Evolutionary conservation across 176 grass and related monocot species (phyloP), one percentile per base, ranked within the genome.

Genomic region (Saccharum spontaneum): DNA sequence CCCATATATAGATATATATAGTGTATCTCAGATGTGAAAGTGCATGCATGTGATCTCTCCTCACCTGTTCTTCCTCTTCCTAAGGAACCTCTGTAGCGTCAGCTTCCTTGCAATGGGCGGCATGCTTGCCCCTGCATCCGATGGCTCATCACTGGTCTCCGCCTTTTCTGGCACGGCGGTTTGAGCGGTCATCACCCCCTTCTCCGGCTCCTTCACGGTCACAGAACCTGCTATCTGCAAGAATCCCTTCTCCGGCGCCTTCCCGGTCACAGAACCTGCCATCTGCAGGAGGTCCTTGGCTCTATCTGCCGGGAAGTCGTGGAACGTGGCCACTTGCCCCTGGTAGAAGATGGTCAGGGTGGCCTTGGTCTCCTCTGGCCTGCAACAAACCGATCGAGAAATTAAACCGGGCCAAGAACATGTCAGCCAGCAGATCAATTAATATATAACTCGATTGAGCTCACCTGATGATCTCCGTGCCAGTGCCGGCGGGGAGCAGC

Each of bases 281-380:
- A 87, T 13, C 36, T 78, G 84, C 76, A 92, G 73, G 69, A 97
- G 76, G 31, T 85, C 83, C 7, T 75, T 33, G 4, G 86, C 94
- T 84, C 82, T 94, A 20, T 94, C 90, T 1, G 77, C 76, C 5
- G 86, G 90, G 63, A 92, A 85, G 75, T 90, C 69, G 17, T 87
- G 83, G 14, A 97, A 89, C 39, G 82, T 81, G 18, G 94, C 3
- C 31, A 94, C 80, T 75, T 69, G 85, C 7, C 94, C 92, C 13
- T 69, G 80, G 46, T 97, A 97, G 76, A 94, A 87, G 88, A 97
- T 97, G 15, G 94, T 92, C 18, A 97, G 81, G n/a, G 86, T 41
- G 16, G 64, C 28, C 86, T 2, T 61, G 8, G 13, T 0, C 28
- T 4, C 14, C n/a, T 65, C 55, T 43, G 66, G 38, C 38, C 75